Evolutionary conservation across 441 rosid genomes (phyloP), one percentile per base, ranked within the genome.

Genomic region (Manihot esculenta): DNA sequence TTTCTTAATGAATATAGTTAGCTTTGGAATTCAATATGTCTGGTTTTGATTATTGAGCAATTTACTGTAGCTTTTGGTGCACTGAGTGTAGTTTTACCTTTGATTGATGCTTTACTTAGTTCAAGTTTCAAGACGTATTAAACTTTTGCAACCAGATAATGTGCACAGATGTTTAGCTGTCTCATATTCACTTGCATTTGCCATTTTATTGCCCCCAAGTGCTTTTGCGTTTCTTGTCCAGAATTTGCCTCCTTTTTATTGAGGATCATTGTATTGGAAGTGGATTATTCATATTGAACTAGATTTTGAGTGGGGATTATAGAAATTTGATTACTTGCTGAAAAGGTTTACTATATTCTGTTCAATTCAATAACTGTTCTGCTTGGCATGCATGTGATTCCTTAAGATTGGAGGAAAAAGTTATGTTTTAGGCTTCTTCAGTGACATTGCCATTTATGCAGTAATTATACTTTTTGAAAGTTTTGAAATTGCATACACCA

Each of bases 311-410:
- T 7, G 27, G 54, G n/a, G 30, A 50, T 18, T 72, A 61, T 10
- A 48, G 24, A 4, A 20, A 50, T 50, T 0, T 20, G 42, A 62
- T 62, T 74, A 53, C 7, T 53, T 54, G 62, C 38, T 55, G 70
- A 8, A 27, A 23, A 2, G 1, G 12, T 14, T 49, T 15, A 13
- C 17, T 9, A 18, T n/a, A 17, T 7, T 60, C 15, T 60, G 24
- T 9, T 60, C 11, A 59, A 53, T 20, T 3, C 20, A 26, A 2
- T 59, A 2, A 30, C 18, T 21, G 33, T 33, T 13, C 14, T 8
- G 12, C 8, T 17, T 38, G 45, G 23, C 35, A 60, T 35, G 0
- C n/a, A 15, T 20, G 35, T 9, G 8, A 20, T 60, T 33, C 30
- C 5, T 35, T 24, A 11, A 56, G 17, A 18, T 38, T 38, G 17